Conservation (phyloP, 371 early-diverging fungal genomes). For the Syncephalastrum monosporum region DNA sequence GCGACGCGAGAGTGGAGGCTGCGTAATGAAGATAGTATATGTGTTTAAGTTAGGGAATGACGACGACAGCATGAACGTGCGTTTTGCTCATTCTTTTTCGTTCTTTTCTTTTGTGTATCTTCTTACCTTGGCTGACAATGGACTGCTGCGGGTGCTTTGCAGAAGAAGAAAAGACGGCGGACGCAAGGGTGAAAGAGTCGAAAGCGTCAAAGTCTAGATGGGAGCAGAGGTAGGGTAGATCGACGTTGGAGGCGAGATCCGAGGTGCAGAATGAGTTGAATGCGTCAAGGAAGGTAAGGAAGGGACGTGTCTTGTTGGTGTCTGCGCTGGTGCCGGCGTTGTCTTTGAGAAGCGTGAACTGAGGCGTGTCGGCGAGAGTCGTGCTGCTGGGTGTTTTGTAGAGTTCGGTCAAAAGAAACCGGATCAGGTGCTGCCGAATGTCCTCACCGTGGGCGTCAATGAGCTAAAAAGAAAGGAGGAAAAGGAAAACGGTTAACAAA, state of each 20-base stretch:
- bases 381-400: conserved; percentile 16
- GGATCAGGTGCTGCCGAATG: conserved; percentile 55
- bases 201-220: conserved; percentile 40
- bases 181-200: conserved; percentile 43
- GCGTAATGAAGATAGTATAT: not conserved
- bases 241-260: conserved; percentile 39
- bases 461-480: conserved; percentile 32
- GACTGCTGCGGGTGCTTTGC: conserved; percentile 23
- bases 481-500: not conserved
- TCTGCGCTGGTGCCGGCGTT: conserved; percentile 29
- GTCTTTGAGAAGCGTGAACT: conserved; percentile 50
- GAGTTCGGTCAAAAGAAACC: conserved; percentile 48
- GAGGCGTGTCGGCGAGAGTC: conserved; percentile 27
- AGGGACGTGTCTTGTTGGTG: conserved; percentile 31
- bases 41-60: not conserved
- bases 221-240: conserved; percentile 45
- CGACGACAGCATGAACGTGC: not conserved
- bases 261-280: conserved; percentile 41
- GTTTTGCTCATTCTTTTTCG: too few relatives aligned
- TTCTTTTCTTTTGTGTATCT: too few relatives aligned
- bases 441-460: conserved; percentile 58
- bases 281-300: conserved; percentile 48
- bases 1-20: conserved; percentile 24
- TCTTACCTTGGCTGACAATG: conserved; percentile 49
- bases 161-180: conserved; percentile 46